Evolutionary conservation across 768 basidiomycete genomes (phyloP).

Genomic region (Tylopilus balloui): DNA sequence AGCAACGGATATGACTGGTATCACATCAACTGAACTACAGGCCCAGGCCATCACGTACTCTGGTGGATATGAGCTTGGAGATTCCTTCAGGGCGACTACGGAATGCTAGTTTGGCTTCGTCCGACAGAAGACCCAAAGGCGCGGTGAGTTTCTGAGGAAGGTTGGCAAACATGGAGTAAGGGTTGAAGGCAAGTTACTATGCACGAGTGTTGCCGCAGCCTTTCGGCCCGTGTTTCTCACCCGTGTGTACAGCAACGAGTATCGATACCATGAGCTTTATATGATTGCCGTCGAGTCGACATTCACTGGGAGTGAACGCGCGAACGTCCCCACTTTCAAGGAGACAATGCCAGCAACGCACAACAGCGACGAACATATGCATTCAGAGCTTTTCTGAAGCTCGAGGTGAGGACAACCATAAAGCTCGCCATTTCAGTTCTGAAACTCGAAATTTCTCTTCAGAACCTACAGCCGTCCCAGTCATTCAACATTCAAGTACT

Average conservation of each 20-base stretch:
- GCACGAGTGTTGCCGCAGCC: too few relatives aligned
- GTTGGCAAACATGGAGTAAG: conserved; percentile 54
- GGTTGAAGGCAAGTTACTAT: background rate
- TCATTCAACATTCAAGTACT: conserved; percentile 85
- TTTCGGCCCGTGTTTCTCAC: too few relatives aligned
- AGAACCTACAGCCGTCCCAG: conserved; percentile 70
- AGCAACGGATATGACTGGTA: conserved; percentile 2
- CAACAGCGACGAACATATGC: too few relatives aligned
- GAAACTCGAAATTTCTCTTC: conserved; percentile 1
- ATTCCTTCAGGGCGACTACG: conserved; percentile 79
- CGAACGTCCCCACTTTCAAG: too few relatives aligned
- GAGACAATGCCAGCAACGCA: too few relatives aligned
- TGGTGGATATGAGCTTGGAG: conserved; percentile 62
- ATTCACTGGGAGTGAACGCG: too few relatives aligned
- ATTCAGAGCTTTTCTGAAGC: conserved; percentile 68
- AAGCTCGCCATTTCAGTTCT: background rate
- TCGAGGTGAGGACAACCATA: conserved; percentile 49
- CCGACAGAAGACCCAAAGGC: conserved; percentile 74
- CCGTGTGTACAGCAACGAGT: too few relatives aligned
- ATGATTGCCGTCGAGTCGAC: too few relatives aligned
- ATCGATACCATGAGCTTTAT: too few relatives aligned
- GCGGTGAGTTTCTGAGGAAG: conserved; percentile 69
- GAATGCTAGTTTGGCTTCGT: conserved; percentile 88
- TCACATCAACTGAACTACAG: background rate
- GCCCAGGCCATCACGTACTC: conserved; percentile 46